A percentile compares a stretch with the other conserved stretches of the same genome.
Conservation (phyloP, 2,329 filamentous ascomycete genomes). For the Botryotinia calthae region DNA sequence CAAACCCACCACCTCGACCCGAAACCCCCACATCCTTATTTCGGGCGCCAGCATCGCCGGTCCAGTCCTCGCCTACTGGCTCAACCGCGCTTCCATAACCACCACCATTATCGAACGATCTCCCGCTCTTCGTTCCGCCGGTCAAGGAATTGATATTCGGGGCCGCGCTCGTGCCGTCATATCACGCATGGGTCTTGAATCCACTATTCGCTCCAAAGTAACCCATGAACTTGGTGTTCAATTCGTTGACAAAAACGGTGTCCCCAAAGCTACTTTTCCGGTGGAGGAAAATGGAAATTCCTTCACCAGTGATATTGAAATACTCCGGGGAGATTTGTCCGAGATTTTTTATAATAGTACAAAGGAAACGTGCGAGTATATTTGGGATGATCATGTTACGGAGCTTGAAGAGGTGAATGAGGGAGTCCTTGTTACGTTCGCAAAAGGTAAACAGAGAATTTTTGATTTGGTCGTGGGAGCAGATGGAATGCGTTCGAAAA, state of each 20-base stretch:
- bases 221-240: conserved; percentile 46
- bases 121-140: conserved; percentile 45
- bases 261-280: conserved; percentile 40
- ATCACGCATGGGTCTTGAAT: conserved; percentile 43
- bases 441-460: neutral
- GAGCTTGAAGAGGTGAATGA: neutral
- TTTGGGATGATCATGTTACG: conserved; percentile 10
- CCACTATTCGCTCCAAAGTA: conserved; percentile 40
- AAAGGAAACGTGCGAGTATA: conserved; percentile 27
- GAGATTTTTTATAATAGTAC: conserved; percentile 43
- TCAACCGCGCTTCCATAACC: conserved; percentile 42
- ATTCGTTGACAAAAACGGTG: conserved; percentile 42
- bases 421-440: neutral
- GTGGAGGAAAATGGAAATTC: conserved; percentile 35
- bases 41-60: conserved; percentile 40
- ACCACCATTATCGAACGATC: conserved; percentile 45
- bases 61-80: conserved; percentile 49
- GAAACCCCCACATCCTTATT: conserved; percentile 35
- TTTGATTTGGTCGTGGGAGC: conserved; percentile 49
- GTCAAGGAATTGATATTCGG: conserved; percentile 55
- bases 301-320: conserved; percentile 47
- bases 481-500: conserved; percentile 49
- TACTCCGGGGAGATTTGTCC: conserved; percentile 45
- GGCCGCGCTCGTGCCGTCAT: conserved; percentile 42
- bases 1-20: neutral